These are phyloP conservation scores for Exobasidium cylindrosporum DNA, from an alignment of 1,284 basidiomycete genomes.

Conservation along the genomic window DNA sequence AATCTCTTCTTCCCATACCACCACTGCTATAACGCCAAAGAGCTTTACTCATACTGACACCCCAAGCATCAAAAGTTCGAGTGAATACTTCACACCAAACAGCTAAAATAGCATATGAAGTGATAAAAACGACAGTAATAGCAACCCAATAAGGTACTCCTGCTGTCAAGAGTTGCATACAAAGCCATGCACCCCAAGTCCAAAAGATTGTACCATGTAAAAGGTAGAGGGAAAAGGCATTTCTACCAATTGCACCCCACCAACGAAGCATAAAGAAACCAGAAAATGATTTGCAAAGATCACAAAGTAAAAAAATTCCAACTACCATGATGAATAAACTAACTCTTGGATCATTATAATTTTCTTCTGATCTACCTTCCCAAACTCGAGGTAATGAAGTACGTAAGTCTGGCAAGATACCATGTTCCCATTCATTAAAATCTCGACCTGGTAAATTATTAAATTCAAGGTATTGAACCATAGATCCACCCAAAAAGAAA, in stretches of 20 bases:
- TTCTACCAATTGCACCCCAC: slow-evolving; percentile 40
- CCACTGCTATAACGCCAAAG: slow-evolving; percentile 37
- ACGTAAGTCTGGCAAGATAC: slow-evolving; percentile 33
- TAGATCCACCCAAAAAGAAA: slow-evolving; percentile 33
- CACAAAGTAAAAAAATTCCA: slow-evolving; percentile 40
- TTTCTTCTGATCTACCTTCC: not conserved
- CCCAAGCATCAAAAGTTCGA: slow-evolving; percentile 43
- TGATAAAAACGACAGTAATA: slow-evolving; percentile 38
- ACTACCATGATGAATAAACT: slow-evolving; percentile 29
- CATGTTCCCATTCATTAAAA: slow-evolving; percentile 30
- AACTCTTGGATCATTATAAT: not conserved
- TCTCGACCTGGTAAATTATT: slow-evolving; percentile 21
- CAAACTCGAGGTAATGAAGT: slow-evolving; percentile 27
- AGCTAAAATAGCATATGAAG: slow-evolving; percentile 31
- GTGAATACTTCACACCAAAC: slow-evolving; percentile 37
- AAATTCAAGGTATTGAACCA: slow-evolving; percentile 25
- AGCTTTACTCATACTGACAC: slow-evolving; percentile 35
- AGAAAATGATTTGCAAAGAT: slow-evolving; percentile 31
- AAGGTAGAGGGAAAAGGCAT: slow-evolving; percentile 43
- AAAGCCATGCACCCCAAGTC: slow-evolving; percentile 43
- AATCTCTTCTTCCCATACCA: slow-evolving; percentile 28
- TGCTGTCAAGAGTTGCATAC: slow-evolving; percentile 30
- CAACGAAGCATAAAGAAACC: slow-evolving; percentile 37
- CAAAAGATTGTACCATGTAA: slow-evolving; percentile 43
- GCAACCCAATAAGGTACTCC: slow-evolving; percentile 44